A percentile compares a stretch with the other conserved stretches of the same genome.
Conservation (phyloP, 306 rosid species). For the Cucurbita moschata region DNA sequence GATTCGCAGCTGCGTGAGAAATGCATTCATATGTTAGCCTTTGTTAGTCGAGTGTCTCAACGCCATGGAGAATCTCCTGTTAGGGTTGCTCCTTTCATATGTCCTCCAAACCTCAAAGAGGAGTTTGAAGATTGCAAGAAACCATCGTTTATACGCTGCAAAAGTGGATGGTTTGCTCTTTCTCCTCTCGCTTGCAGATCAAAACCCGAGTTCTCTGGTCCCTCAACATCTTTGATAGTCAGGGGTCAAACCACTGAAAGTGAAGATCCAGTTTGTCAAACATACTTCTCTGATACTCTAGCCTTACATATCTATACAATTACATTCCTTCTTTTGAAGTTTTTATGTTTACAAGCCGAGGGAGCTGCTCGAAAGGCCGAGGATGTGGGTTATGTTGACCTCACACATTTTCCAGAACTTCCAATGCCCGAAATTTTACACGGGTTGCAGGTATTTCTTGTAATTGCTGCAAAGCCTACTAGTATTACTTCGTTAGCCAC, state of each 20-base stretch:
- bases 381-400: slow-evolving; percentile 87
- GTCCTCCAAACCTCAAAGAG: slow-evolving; percentile 68
- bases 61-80: slow-evolving; percentile 41
- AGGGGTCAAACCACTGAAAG: slow-evolving; percentile 34
- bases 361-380: slow-evolving; percentile 84
- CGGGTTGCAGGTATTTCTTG: slow-evolving; percentile 56
- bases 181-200: slow-evolving; percentile 53
- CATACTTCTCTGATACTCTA: slow-evolving; percentile 58
- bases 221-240: slow-evolving; percentile 26
- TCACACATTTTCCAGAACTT: slow-evolving; percentile 88
- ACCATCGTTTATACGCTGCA: slow-evolving; percentile 57
- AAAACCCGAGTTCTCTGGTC: slow-evolving; percentile 35
- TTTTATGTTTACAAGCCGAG: slow-evolving; percentile 82
- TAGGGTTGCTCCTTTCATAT: slow-evolving; percentile 40
- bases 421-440: slow-evolving; percentile 95
- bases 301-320: slow-evolving; percentile 64
- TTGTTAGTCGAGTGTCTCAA: slow-evolving; percentile 67
- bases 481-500: background rate
- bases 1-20: slow-evolving; percentile 74
- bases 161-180: slow-evolving; percentile 81
- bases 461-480: background rate
- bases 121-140: slow-evolving; percentile 52
- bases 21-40: slow-evolving; percentile 88
- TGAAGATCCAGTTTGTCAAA: slow-evolving; percentile 25
- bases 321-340: slow-evolving; percentile 63